Evolutionary conservation across 495 filamentous ascomycete species (phyloP).

Genomic region (Lasiosphaeriaceae sp.): DNA sequence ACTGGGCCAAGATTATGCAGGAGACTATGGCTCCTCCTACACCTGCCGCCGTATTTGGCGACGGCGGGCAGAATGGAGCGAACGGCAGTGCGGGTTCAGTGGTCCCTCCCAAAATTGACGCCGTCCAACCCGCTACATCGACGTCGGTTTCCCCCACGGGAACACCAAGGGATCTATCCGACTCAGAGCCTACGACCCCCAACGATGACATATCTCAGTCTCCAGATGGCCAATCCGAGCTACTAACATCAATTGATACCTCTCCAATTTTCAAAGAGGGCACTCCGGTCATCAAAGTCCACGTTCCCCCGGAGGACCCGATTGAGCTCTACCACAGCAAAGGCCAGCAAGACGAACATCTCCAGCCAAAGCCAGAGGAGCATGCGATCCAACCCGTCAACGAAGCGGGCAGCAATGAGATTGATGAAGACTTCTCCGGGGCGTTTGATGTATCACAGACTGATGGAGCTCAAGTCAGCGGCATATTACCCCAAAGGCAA

Average conservation of each 20-base stretch:
- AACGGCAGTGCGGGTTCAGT: neutral
- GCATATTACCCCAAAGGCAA: neutral
- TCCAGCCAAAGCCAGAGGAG: neutral
- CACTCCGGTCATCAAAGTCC: constrained; percentile 20
- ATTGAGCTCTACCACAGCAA: neutral
- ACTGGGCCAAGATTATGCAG: constrained; percentile 20
- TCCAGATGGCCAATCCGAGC: constrained; percentile 2
- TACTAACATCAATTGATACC: constrained; percentile 6
- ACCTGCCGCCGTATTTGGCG: neutral
- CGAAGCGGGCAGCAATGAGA: neutral
- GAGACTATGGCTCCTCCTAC: constrained; percentile 1
- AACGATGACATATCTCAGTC: constrained; percentile 5
- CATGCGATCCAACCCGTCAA: neutral
- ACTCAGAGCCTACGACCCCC: neutral
- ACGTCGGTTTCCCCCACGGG: constrained; percentile 1
- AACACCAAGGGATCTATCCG: neutral
- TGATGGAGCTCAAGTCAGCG: neutral
- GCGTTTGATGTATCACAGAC: constrained; percentile 2
- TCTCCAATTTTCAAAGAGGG: neutral
- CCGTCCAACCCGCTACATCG: neutral
- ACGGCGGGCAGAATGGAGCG: neutral
- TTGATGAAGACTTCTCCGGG: neutral
- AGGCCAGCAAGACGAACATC: neutral
- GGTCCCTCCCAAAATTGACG: neutral
- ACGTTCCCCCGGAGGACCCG: constrained; percentile 12